Evolutionary conservation across 345 rosid genomes (phyloP).

Genomic region (Eucalyptus pauciflora): DNA sequence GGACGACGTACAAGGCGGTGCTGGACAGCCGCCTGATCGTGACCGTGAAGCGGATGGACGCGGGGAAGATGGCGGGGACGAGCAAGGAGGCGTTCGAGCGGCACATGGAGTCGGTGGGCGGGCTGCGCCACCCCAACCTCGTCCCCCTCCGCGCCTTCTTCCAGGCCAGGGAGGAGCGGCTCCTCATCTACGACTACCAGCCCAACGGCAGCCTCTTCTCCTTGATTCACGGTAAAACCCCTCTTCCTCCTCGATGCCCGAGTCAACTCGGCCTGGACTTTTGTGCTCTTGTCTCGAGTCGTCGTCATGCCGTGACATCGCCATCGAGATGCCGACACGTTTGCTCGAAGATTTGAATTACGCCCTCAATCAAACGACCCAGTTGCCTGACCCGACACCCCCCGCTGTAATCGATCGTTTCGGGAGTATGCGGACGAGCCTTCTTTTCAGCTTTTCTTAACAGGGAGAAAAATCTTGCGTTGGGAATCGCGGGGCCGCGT

Average conservation of each 20-base stretch:
- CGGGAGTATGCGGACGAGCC: background rate
- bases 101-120: slow-evolving; percentile 97
- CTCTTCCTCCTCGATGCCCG: background rate
- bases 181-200: slow-evolving; percentile 71
- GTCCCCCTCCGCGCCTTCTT: slow-evolving; percentile 84
- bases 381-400: background rate
- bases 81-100: slow-evolving; percentile 51
- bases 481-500: background rate
- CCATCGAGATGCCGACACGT: background rate
- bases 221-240: slow-evolving; percentile 63
- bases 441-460: background rate
- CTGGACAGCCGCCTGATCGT: slow-evolving; percentile 72
- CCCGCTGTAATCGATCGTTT: background rate
- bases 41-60: slow-evolving; percentile 71
- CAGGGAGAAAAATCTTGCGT: background rate
- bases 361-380: background rate
- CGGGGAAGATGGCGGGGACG: slow-evolving; percentile 40
- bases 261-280: background rate
- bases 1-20: slow-evolving; percentile 84
- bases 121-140: slow-evolving; percentile 81
- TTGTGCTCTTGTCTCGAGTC: background rate
- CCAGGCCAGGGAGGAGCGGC: slow-evolving; percentile 79
- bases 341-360: background rate
- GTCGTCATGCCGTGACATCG: background rate
- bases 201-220: slow-evolving; percentile 92